Conservation (phyloP, 192 early-diverging fungal species). For the Coemansia sp. region DNA sequence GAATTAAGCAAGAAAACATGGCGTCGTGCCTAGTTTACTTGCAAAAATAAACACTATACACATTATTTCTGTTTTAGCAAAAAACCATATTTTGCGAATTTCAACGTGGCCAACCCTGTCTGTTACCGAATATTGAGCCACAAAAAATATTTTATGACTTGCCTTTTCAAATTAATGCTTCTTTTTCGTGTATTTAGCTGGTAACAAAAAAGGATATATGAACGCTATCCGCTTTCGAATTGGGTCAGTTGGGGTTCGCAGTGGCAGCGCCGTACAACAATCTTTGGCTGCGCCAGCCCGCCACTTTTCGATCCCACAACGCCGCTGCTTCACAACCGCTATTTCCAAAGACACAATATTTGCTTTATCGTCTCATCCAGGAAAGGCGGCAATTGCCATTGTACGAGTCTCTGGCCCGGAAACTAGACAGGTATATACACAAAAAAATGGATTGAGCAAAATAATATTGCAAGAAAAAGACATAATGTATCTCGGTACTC, state of each 20-base stretch:
- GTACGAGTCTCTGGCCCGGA: slow-evolving; percentile 65
- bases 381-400: slow-evolving; percentile 77
- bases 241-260: not conserved
- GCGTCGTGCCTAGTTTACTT: not conserved
- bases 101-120: not conserved
- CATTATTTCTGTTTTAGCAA: not conserved
- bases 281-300: not conserved
- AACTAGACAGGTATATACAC: slow-evolving; percentile 45
- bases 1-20: not conserved
- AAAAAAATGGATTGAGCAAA: too few species aligned
- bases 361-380: slow-evolving; percentile 68
- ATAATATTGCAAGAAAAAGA: too few species aligned
- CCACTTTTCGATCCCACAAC: not conserved
- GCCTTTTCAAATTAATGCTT: not conserved
- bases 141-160: not conserved
- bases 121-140: not conserved
- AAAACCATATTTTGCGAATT: slow-evolving; percentile 3
- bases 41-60: not conserved
- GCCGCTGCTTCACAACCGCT: not conserved
- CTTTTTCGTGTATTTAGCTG: not conserved
- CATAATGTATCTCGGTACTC: not conserved
- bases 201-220: slow-evolving; percentile 4
- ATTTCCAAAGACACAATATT: slow-evolving; percentile 58
- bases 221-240: not conserved
- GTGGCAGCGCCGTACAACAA: not conserved